Evolutionary conservation across 352 stramenopile species (phyloP).

Genomic region (Pythium monospermum): DNA sequence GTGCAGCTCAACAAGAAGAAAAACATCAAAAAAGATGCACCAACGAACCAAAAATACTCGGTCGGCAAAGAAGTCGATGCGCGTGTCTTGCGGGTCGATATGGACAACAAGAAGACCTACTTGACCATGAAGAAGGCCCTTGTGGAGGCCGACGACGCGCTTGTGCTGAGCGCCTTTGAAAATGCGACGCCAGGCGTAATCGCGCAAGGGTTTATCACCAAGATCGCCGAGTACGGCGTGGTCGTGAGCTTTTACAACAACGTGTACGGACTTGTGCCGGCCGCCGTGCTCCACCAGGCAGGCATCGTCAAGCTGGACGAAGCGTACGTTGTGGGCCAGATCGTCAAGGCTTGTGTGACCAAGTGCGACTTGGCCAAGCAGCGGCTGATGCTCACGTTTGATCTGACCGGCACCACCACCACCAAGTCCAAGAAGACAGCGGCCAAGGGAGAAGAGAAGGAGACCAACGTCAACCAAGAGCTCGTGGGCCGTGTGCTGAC

Average conservation of each 20-base stretch:
- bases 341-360: constrained; percentile 78
- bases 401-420: constrained; percentile 39
- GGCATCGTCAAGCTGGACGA: constrained; percentile 82
- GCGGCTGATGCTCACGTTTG: constrained; percentile 85
- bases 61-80: constrained; percentile 69
- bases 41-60: constrained; percentile 71
- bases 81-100: constrained; percentile 79
- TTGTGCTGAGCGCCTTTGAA: constrained; percentile 74
- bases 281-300: constrained; percentile 74
- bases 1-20: constrained; percentile 55
- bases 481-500: constrained; percentile 53
- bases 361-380: constrained; percentile 72
- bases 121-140: constrained; percentile 89
- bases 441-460: background rate
- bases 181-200: constrained; percentile 68
- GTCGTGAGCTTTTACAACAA: constrained; percentile 96
- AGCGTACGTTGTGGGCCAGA: constrained; percentile 82
- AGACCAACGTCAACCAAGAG: constrained; percentile 17
- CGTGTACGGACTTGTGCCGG: constrained; percentile 91
- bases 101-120: constrained; percentile 90
- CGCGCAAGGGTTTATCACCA: constrained; percentile 91
- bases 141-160: constrained; percentile 58
- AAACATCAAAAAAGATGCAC: constrained; percentile 52
- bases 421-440: constrained; percentile 12
- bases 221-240: constrained; percentile 90